Evolutionary conservation across 148 eudicot genomes (phyloP).

Genomic region (Camellia sinensis): DNA sequence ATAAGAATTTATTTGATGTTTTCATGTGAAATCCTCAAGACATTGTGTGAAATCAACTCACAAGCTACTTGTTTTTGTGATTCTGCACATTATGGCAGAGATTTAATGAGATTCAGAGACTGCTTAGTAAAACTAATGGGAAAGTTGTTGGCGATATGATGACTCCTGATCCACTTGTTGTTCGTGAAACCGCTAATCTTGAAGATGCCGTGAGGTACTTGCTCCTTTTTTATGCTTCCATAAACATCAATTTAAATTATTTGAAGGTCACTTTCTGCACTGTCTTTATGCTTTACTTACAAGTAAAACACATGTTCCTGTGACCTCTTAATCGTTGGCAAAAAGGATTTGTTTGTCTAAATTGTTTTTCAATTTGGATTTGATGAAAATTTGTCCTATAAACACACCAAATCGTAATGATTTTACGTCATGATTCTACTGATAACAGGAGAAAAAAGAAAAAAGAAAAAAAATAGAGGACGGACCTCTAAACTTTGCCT

Average conservation of each 20-base stretch:
- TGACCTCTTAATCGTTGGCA: constrained; percentile 1
- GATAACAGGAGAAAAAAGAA: not conserved
- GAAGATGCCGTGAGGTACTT: constrained; percentile 93
- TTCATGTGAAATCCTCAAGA: not conserved
- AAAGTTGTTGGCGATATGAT: constrained; percentile 84
- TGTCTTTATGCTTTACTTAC: not conserved
- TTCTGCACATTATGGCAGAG: constrained; percentile 43
- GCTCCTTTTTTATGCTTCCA: not conserved
- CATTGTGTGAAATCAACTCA: not conserved
- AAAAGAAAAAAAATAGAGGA: not conserved
- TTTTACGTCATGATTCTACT: not conserved
- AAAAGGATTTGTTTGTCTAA: not conserved
- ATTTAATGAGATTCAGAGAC: constrained; percentile 81
- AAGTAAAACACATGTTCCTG: constrained; percentile 1
- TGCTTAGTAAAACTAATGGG: constrained; percentile 84
- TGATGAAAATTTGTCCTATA: not conserved
- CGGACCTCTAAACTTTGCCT: not conserved
- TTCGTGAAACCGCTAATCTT: constrained; percentile 81
- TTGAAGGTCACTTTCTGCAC: not conserved
- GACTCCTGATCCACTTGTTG: constrained; percentile 79
- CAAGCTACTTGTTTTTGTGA: not conserved
- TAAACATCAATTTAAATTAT: constrained; percentile 7
- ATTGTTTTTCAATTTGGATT: not conserved
- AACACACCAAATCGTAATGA: not conserved
- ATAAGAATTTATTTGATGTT: not conserved